Evolutionary conservation across 2,329 filamentous ascomycete species (phyloP), one percentile per base, ranked within the genome.

Genomic region (Diaporthe sp.): DNA sequence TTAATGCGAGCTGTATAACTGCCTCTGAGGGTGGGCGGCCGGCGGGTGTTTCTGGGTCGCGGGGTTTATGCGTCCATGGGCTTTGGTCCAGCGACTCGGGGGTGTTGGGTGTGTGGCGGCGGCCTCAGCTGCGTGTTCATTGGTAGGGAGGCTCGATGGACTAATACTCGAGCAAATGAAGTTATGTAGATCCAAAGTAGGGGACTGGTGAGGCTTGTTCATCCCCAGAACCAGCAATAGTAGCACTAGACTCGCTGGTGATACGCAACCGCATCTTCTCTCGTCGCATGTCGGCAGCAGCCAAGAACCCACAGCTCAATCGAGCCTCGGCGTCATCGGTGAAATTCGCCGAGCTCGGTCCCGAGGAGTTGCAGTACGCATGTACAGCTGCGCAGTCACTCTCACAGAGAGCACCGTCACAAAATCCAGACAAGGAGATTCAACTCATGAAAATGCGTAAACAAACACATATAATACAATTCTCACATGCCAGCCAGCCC

Each of bases 401-500:
- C n/a, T n/a, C n/a, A n/a, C n/a, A n/a, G n/a, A n/a, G n/a, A n/a
- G 30, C 2, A 8, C 33, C n/a, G n/a, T 19, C 42, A 50, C 22
- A 17, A 35, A 4, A 22, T 12, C 22, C 38, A 7, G 19, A 45
- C 0, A 15, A 7, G n/a, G 5, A 1, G 8, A 9, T 4, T 5
- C 38, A 12, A 30, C 22, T 28, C 2, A 42, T 4, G n/a, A 22
- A 25, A 28, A 28, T 17, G 19, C n/a, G 22, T n/a, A 66, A 10
- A 50, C 17, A 52, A 47, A 28, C 47, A 54, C n/a, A 68, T 68
- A 68, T 68, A 54, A 40, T 68, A 68, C 64, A 68, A 30, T 54
- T 68, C 64, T 68, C 64, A 68, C 38, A 17, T 25, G 45, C n/a
- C n/a, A 68, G 47, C 47, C 33, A 68, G 64, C 64, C 64, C 61